A percentile compares a stretch with the other conserved stretches of the same genome.
phyloP scores from a whole-genome alignment of 2,329 filamentous ascomycete genomes.

The Fusarium sp. region DNA sequence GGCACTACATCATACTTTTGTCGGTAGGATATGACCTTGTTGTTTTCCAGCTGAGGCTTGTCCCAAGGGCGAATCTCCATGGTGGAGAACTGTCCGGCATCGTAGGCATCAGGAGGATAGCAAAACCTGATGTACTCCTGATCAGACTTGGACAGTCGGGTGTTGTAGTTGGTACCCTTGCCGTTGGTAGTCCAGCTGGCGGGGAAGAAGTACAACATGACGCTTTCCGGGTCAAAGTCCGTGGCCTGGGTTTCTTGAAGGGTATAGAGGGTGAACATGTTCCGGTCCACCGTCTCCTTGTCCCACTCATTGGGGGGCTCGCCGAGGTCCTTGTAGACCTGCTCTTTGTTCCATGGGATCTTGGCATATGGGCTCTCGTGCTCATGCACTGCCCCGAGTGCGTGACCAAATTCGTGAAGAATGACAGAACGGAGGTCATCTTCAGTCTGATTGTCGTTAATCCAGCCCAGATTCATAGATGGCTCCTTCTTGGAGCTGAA shows the following conservation, averaged over 20 bases:
- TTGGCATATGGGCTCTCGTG: conserved; percentile 3
- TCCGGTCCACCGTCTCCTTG: conserved; percentile 12
- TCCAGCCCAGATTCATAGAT: conserved; percentile 11
- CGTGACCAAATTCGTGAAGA: conserved; percentile 16
- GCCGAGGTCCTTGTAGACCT: conserved; percentile 11
- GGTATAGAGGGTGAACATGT: conserved; percentile 21
- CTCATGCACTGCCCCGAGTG: conserved; percentile 4
- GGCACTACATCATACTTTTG: conserved; percentile 8
- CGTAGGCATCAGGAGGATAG: conserved; percentile 29
- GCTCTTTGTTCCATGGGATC: conserved; percentile 27
- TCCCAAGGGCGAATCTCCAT: conserved; percentile 24
- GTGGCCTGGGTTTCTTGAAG: conserved; percentile 17
- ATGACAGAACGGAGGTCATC: conserved; percentile 1
- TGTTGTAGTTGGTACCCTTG: conserved; percentile 25
- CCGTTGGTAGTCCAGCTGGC: conserved; percentile 32
- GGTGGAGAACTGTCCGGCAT: conserved; percentile 32
- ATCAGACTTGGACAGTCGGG: conserved; percentile 36
- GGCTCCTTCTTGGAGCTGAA: conserved; percentile 5
- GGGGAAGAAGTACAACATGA: conserved; percentile 46
- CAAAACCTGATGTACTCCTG: conserved; percentile 35
- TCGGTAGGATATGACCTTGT: conserved; percentile 12
- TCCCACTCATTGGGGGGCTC: conserved; percentile 17
- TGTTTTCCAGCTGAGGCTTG: conserved; percentile 4
- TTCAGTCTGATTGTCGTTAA: conserved; percentile 7
- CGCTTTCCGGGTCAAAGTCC: conserved; percentile 36